These are phyloP conservation scores for Diaporthe helianthi DNA, from an alignment of 2,329 filamentous ascomycete genomes.

Conservation along the genomic window DNA sequence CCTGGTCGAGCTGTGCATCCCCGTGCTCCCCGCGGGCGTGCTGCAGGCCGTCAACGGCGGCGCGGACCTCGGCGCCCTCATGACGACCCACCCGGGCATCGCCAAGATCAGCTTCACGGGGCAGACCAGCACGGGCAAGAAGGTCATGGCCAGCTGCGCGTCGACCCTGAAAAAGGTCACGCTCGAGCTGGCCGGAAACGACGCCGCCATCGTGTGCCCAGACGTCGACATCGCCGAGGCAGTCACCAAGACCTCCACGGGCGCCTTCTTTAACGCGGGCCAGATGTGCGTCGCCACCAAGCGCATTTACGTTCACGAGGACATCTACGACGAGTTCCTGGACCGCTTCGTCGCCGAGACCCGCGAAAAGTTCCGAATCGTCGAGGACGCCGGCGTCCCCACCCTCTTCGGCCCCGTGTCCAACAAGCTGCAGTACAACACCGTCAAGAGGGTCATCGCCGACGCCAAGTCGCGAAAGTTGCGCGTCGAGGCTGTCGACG, in stretches of 20 bases:
- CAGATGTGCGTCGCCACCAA: slow-evolving; percentile 65
- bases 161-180: slow-evolving; percentile 61
- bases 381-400: slow-evolving; percentile 41
- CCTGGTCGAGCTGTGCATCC: slow-evolving; percentile 50
- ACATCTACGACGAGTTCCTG: slow-evolving; percentile 63
- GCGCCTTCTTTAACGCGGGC: slow-evolving; percentile 60
- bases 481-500: slow-evolving; percentile 58
- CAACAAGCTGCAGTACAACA: slow-evolving; percentile 70
- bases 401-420: slow-evolving; percentile 65
- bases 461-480: slow-evolving; percentile 62
- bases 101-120: slow-evolving; percentile 67
- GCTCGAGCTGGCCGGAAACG: slow-evolving; percentile 62
- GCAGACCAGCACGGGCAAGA: slow-evolving; percentile 54
- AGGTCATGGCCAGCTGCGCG: slow-evolving; percentile 55
- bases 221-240: slow-evolving; percentile 58
- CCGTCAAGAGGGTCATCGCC: slow-evolving; percentile 61
- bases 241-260: slow-evolving; percentile 52
- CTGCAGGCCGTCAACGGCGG: slow-evolving; percentile 62
- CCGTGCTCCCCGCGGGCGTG: slow-evolving; percentile 62
- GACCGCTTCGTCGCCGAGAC: slow-evolving; percentile 50
- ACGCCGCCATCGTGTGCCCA: slow-evolving; percentile 59
- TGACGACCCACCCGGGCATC: slow-evolving; percentile 61
- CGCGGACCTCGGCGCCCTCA: slow-evolving; percentile 58
- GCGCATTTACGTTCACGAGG: slow-evolving; percentile 66
- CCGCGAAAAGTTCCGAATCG: slow-evolving; percentile 50